Conservation (phyloP, 2,329 filamentous ascomycete species). For the Capronia americana region DNA sequence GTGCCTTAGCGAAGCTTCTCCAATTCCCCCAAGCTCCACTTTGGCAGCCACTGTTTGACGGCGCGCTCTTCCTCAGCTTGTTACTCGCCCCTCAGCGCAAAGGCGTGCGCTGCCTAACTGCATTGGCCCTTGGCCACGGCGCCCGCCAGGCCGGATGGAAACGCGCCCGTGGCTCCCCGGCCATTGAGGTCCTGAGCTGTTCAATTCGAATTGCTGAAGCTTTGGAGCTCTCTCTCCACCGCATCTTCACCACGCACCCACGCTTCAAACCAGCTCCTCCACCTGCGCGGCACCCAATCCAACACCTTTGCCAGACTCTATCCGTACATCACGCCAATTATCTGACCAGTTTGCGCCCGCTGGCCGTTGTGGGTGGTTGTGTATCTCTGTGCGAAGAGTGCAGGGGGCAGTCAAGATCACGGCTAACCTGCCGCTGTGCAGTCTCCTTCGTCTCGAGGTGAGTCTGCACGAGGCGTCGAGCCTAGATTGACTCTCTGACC, state of each 20-base stretch:
- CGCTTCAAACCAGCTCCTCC: slow-evolving; percentile 5
- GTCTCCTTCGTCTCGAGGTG: background rate
- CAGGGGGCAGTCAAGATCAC: background rate
- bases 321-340: slow-evolving; percentile 14
- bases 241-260: slow-evolving; percentile 18
- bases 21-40: slow-evolving; percentile 17
- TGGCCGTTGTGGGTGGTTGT: background rate
- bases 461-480: background rate
- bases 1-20: slow-evolving; percentile 16
- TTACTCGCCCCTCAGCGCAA: too few species aligned
- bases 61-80: background rate
- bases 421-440: background rate
- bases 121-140: slow-evolving; percentile 11
- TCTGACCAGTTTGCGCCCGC: slow-evolving; percentile 2
- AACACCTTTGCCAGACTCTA: slow-evolving; percentile 19
- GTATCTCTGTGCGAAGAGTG: background rate
- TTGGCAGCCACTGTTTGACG: slow-evolving; percentile 7
- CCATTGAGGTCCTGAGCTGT: slow-evolving; percentile 8
- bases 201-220: slow-evolving; percentile 15
- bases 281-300: slow-evolving; percentile 12
- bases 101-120: background rate
- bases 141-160: slow-evolving; percentile 13
- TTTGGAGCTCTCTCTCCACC: slow-evolving; percentile 14
- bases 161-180: slow-evolving; percentile 16
- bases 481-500: background rate